These are phyloP conservation scores for Venturia aucupariae DNA, from an alignment of 2,329 filamentous ascomycete species.

Conservation along the genomic window DNA sequence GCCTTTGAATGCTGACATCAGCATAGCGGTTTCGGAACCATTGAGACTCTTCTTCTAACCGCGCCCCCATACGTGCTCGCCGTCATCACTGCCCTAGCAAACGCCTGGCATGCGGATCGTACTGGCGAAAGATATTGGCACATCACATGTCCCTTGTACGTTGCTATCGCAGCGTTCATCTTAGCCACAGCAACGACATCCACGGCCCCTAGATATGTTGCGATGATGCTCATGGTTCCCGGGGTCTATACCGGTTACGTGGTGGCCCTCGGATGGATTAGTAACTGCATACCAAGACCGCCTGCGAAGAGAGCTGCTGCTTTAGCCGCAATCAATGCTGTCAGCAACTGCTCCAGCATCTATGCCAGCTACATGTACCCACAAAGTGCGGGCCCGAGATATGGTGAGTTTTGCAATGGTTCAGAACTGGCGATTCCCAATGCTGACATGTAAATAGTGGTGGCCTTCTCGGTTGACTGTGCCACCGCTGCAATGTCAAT, in stretches of 20 bases:
- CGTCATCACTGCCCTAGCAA: constrained; percentile 52
- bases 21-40: constrained; percentile 28
- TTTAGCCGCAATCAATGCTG: constrained; percentile 65
- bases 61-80: constrained; percentile 47
- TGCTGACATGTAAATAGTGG: constrained; percentile 27
- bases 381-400: constrained; percentile 32
- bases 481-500: constrained; percentile 56
- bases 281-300: constrained; percentile 64
- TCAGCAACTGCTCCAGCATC: constrained; percentile 60
- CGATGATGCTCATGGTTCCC: constrained; percentile 62
- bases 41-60: constrained; percentile 42
- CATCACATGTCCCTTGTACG: constrained; percentile 50
- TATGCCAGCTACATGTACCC: constrained; percentile 63
- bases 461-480: constrained; percentile 61
- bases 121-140: constrained; percentile 65
- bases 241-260: constrained; percentile 53
- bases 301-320: constrained; percentile 66
- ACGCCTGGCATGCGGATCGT: constrained; percentile 62
- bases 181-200: constrained; percentile 54
- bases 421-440: not conserved
- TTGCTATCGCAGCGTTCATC: constrained; percentile 58
- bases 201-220: constrained; percentile 54
- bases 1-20: constrained; percentile 25
- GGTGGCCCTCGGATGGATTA: constrained; percentile 64
- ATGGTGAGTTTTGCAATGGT: constrained; percentile 20